These are phyloP conservation scores for Leccinum barrowsii DNA, from an alignment of 768 basidiomycete genomes.

Conservation along the genomic window DNA sequence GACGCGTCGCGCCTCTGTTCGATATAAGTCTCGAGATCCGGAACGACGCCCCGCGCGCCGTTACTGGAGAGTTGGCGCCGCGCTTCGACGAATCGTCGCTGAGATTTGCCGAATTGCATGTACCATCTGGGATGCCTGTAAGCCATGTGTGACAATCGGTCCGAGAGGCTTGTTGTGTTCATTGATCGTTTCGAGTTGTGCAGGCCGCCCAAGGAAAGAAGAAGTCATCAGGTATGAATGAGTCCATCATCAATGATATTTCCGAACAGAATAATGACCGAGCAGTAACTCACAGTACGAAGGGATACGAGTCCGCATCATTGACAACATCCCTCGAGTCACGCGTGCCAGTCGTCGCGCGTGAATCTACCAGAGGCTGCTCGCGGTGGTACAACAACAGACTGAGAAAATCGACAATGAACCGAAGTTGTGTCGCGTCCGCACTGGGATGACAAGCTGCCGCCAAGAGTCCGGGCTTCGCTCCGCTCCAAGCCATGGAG, in stretches of 20 bases:
- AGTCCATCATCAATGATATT: slow-evolving; percentile 7
- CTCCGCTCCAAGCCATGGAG: slow-evolving; percentile 21
- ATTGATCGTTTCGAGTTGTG: not conserved
- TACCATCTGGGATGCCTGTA: slow-evolving; percentile 39
- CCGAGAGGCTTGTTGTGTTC: slow-evolving; percentile 34
- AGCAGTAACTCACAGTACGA: slow-evolving; percentile 20
- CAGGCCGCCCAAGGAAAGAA: not conserved
- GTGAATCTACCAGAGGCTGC: slow-evolving; percentile 7
- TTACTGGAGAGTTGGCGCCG: slow-evolving; percentile 29
- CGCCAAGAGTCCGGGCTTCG: slow-evolving; percentile 50
- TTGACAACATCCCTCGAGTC: not conserved
- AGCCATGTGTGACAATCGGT: slow-evolving; percentile 34
- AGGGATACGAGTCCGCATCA: not conserved
- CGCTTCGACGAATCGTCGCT: slow-evolving; percentile 34
- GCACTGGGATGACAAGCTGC: slow-evolving; percentile 57
- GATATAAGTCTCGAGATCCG: slow-evolving; percentile 47
- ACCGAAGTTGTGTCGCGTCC: slow-evolving; percentile 52
- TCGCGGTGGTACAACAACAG: slow-evolving; percentile 38
- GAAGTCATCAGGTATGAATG: slow-evolving; percentile 3
- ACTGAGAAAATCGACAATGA: slow-evolving; percentile 49
- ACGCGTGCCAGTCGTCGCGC: not conserved
- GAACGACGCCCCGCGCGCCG: slow-evolving; percentile 21
- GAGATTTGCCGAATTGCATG: slow-evolving; percentile 36
- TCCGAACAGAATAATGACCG: not conserved
- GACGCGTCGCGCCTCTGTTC: slow-evolving; percentile 43